Evolutionary conservation across 495 filamentous ascomycete genomes (phyloP).

Genomic region (Neurospora sp.): DNA sequence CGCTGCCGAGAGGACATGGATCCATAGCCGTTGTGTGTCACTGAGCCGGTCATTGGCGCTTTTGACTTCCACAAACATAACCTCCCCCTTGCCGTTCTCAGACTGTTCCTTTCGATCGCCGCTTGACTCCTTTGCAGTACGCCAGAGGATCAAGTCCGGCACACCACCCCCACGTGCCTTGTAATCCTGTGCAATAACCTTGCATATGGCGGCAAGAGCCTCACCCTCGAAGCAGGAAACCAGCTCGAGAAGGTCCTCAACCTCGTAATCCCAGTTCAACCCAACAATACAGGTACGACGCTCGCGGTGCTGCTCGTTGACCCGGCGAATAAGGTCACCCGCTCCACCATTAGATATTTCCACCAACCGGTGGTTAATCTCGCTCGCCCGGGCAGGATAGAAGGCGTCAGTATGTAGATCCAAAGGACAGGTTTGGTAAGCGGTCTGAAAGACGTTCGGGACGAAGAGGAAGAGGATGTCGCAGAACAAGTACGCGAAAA

Average conservation of each 20-base stretch:
- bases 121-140: conserved; percentile 12
- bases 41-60: conserved; percentile 92
- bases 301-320: conserved; percentile 56
- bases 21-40: conserved; percentile 95
- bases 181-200: conserved; percentile 93
- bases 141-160: conserved; percentile 90
- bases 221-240: conserved; percentile 69
- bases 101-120: conserved; percentile 17
- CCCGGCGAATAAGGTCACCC: conserved; percentile 50
- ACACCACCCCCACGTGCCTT: conserved; percentile 76
- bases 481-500: conserved; percentile 88
- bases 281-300: conserved; percentile 76
- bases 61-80: conserved; percentile 88
- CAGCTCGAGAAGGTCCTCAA: conserved; percentile 75
- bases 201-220: conserved; percentile 73
- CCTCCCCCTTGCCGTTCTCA: conserved; percentile 32
- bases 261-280: conserved; percentile 78
- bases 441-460: conserved; percentile 93
- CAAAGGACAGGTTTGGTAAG: conserved; percentile 85
- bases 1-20: conserved; percentile 77
- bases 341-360: conserved; percentile 74
- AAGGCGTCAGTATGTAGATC: conserved; percentile 93
- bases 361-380: conserved; percentile 81
- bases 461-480: conserved; percentile 90
- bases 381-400: conserved; percentile 70